Base-by-base conservation (phyloP, 768 basidiomycete genomes). In the Amanita muscaria region DNA sequence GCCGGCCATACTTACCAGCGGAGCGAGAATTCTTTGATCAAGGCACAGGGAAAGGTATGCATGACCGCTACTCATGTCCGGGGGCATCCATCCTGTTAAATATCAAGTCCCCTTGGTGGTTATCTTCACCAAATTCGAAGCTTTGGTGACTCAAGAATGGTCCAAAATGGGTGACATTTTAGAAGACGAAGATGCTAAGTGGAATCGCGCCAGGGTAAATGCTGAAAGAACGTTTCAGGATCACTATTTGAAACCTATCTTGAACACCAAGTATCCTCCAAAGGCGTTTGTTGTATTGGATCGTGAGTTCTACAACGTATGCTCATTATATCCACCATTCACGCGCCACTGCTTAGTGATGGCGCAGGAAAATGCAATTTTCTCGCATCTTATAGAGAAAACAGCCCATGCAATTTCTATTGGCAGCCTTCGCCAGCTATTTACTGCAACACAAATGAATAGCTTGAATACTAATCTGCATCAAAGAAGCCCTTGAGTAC, bases 101-200 rank as follows among this genome's bases (percentile, higher is more conserved):
- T 21, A 8, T 16, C 3, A 25, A 70, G 68, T 69, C 16, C 67
- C 67, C 4, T 60, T 68, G 2, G 53, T 70, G 21, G 59, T 57
- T 0, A 36, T 70, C 23, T 66, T 69, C 49, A 68, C 64, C 1
- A 68, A 68, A 41, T 60, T 60, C 31, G 67, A 69, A 47, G 59
- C 52, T 18, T 40, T 64, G 7, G 41, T 57, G 31, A 30, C n/a
- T 25, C 40, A 51, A 36, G 56, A 56, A 40, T 60, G 50, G 29
- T 10, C 4, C 3, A 32, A 33, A n/a, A 22, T 42, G 21, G 11
- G 9, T 40, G 29, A 50, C 10, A 7, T 41, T 21, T 45, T 56
- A 7, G 12, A 39, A 32, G 30, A 40, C n/a, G 36, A 53, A 10
- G 54, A 48, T 18, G 9, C 49, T 34, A 47, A 41, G 24, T n/a